These are phyloP conservation scores for Starmera dryadoides DNA, from an alignment of 805 yeast genomes.

Conservation along the genomic window DNA sequence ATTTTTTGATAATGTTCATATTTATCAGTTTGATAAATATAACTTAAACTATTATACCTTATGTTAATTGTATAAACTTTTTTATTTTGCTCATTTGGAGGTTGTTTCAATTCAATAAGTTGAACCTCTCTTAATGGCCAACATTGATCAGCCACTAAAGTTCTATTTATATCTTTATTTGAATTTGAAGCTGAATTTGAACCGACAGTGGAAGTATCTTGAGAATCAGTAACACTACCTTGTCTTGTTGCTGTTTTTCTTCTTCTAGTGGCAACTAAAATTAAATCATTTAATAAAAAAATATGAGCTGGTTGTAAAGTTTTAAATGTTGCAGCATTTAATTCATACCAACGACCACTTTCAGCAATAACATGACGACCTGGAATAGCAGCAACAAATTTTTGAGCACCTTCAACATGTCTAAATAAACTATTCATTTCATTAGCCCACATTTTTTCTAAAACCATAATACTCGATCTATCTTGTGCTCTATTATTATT, in stretches of 20 bases:
- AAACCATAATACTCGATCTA: slow-evolving; percentile 60
- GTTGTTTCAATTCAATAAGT: slow-evolving; percentile 11
- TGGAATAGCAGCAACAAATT: slow-evolving; percentile 62
- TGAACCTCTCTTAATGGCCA: slow-evolving; percentile 65
- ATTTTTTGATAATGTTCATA: slow-evolving; percentile 49
- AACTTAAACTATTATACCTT: slow-evolving; percentile 39
- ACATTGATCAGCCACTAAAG: slow-evolving; percentile 66
- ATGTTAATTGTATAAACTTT: slow-evolving; percentile 36
- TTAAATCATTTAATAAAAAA: slow-evolving; percentile 68
- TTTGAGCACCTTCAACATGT: slow-evolving; percentile 89
- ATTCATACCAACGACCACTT: slow-evolving; percentile 79
- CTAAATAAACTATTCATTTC: slow-evolving; percentile 64
- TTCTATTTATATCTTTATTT: slow-evolving; percentile 23
- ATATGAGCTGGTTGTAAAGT: slow-evolving; percentile 70
- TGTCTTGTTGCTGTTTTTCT: slow-evolving; percentile 22
- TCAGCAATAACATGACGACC: slow-evolving; percentile 78
- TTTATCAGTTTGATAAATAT: slow-evolving; percentile 55
- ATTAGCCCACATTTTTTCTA: slow-evolving; percentile 77
- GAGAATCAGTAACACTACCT: no score
- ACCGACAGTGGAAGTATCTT: slow-evolving; percentile 23
- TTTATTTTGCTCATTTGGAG: slow-evolving; percentile 8
- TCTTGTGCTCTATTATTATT: slow-evolving; percentile 29
- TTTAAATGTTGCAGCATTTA: slow-evolving; percentile 81
- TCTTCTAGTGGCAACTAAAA: slow-evolving; percentile 66
- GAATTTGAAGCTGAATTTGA: slow-evolving; percentile 9